A percentile compares a stretch with the other conserved stretches of the same genome.
Conservation (phyloP, 352 stramenopile genomes). For the Globisporangium camurandrum region DNA sequence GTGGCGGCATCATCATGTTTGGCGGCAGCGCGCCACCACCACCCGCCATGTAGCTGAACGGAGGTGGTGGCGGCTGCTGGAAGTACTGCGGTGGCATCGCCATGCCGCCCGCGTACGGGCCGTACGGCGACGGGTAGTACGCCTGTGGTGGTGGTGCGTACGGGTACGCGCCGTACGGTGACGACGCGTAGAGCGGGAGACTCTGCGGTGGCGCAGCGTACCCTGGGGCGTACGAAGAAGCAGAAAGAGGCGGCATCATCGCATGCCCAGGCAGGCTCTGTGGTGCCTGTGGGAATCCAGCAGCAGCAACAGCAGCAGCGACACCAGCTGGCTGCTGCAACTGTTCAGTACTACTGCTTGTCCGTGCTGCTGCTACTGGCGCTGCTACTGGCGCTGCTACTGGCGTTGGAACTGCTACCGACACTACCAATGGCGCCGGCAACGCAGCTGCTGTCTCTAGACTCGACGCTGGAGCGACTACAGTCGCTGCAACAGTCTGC, state of each 20-base stretch:
- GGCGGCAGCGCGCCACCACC: neutral
- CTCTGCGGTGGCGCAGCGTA: constrained; percentile 1
- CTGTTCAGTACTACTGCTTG: no score
- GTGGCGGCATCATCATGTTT: no score
- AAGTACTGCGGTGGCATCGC: constrained; percentile 1
- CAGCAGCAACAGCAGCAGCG: no score
- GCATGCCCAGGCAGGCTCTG: neutral
- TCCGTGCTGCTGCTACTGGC: neutral
- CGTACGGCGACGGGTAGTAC: constrained; percentile 1
- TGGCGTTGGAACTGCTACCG: neutral
- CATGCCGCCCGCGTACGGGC: neutral
- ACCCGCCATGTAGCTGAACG: neutral
- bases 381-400: neutral
- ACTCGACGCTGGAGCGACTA: no score
- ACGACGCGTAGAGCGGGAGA: neutral
- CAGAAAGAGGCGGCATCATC: no score
- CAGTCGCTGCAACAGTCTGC: no score
- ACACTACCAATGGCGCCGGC: neutral
- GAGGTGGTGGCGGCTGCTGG: neutral
- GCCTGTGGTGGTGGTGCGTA: neutral
- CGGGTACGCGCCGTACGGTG: neutral
- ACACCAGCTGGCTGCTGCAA: no score
- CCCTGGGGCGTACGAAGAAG: neutral
- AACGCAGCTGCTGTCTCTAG: no score
- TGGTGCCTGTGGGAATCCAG: neutral